Percentiles rank a stretch among this genome's conserved stretches.
These are phyloP conservation scores for Silene coronaria DNA, from an alignment of 179 eudicot genomes.

Conservation along the genomic window DNA sequence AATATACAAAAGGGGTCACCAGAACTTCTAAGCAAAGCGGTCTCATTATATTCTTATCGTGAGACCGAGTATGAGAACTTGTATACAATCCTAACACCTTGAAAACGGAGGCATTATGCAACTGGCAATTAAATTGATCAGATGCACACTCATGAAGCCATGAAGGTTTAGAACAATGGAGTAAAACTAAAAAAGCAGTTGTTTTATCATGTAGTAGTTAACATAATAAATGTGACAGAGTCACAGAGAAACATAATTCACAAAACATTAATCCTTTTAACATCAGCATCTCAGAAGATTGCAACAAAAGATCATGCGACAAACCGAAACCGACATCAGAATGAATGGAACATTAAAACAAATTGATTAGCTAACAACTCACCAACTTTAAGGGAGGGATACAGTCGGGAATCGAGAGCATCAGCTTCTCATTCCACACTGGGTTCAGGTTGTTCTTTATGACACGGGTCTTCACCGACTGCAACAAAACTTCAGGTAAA, in stretches of 20 bases:
- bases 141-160: too few relatives aligned
- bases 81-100: too few relatives aligned
- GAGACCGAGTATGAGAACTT: too few relatives aligned
- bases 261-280: not conserved
- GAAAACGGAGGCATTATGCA: too few relatives aligned
- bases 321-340: not conserved
- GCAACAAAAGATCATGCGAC: slow-evolving; percentile 3
- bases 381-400: slow-evolving; percentile 88
- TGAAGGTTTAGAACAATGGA: not conserved
- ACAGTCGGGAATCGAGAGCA: slow-evolving; percentile 85
- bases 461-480: slow-evolving; percentile 91
- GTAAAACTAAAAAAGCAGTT: not conserved
- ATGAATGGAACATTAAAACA: not conserved
- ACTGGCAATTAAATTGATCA: too few relatives aligned
- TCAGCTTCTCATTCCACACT: slow-evolving; percentile 90
- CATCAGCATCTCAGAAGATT: not conserved
- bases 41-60: too few relatives aligned
- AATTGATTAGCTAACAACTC: slow-evolving; percentile 24
- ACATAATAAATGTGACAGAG: too few relatives aligned
- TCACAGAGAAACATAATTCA: not conserved
- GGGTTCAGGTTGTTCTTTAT: slow-evolving; percentile 90
- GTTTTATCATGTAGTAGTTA: too few relatives aligned
- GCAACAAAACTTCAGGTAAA: slow-evolving; percentile 31
- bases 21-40: too few relatives aligned
- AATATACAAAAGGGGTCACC: too few relatives aligned